Evolutionary conservation across 352 stramenopile genomes (phyloP).

Genomic region (Pythium brassicae): DNA sequence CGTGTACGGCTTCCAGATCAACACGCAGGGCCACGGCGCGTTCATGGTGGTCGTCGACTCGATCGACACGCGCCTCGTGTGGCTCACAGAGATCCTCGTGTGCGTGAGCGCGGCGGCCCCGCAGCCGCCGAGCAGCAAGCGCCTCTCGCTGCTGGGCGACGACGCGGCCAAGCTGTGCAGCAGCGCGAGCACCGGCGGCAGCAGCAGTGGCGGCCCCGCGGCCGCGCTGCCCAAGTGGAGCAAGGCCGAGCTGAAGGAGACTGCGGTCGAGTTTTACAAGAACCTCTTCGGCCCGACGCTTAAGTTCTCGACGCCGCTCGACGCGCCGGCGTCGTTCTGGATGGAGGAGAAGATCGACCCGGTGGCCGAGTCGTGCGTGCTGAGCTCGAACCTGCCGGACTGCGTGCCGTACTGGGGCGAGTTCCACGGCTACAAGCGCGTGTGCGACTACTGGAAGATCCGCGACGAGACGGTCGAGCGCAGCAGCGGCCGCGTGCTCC

Average conservation of each 20-base stretch:
- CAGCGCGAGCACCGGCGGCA: conserved; percentile 21
- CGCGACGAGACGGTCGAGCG: conserved; percentile 84
- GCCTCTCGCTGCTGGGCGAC: conserved; percentile 50
- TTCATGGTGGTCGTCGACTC: conserved; percentile 87
- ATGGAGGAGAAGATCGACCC: conserved; percentile 83
- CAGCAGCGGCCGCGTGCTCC: conserved; percentile 75
- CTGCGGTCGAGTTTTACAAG: conserved; percentile 77
- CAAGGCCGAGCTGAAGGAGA: conserved; percentile 71
- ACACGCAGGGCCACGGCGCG: conserved; percentile 77
- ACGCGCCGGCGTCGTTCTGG: conserved; percentile 75
- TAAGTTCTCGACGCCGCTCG: conserved; percentile 75
- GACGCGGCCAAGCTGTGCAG: conserved; percentile 29
- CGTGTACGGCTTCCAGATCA: conserved; percentile 85
- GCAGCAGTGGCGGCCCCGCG: conserved; percentile 11
- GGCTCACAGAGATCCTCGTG: conserved; percentile 75
- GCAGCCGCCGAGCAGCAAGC: conserved; percentile 35
- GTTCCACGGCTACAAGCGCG: conserved; percentile 84
- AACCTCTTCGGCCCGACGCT: conserved; percentile 74
- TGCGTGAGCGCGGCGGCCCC: conserved; percentile 49
- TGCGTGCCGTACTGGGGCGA: conserved; percentile 86
- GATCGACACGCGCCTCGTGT: conserved; percentile 75
- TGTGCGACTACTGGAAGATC: conserved; percentile 87
- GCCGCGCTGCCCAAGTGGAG: conserved; percentile 34
- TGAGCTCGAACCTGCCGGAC: conserved; percentile 84
- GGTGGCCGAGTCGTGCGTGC: conserved; percentile 59